These are phyloP conservation scores for Neurospora sp. DNA, from an alignment of 495 filamentous ascomycete genomes.

Conservation along the genomic window DNA sequence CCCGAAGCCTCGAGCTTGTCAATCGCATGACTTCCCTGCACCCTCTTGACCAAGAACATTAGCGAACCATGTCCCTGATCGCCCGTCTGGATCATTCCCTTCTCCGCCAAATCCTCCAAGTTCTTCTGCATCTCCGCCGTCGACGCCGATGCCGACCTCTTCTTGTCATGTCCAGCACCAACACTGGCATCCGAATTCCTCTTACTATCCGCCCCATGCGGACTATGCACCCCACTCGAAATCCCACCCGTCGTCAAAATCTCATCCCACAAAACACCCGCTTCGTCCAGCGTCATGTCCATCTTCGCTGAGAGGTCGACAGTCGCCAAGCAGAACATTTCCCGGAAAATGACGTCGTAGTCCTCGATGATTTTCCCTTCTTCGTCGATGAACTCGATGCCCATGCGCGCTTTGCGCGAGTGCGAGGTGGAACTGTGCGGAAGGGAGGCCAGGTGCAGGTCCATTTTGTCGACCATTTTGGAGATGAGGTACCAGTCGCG, in stretches of 20 bases:
- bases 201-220: slow-evolving; percentile 1
- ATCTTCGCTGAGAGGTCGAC: slow-evolving; percentile 58
- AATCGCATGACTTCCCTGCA: slow-evolving; percentile 44
- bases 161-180: neutral
- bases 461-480: slow-evolving; percentile 61
- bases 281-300: slow-evolving; percentile 47
- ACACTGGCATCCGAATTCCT: neutral
- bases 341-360: slow-evolving; percentile 73
- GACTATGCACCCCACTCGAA: neutral
- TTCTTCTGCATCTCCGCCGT: neutral
- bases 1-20: slow-evolving; percentile 58
- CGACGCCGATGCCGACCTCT: neutral
- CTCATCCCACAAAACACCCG: slow-evolving; percentile 71
- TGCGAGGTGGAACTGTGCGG: slow-evolving; percentile 16
- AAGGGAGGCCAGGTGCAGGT: slow-evolving; percentile 40
- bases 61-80: slow-evolving; percentile 56
- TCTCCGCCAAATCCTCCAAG: slow-evolving; percentile 15
- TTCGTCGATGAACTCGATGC: slow-evolving; percentile 26
- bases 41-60: slow-evolving; percentile 67
- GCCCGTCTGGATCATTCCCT: slow-evolving; percentile 20
- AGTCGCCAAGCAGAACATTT: slow-evolving; percentile 76
- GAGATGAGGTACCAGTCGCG: slow-evolving; percentile 62
- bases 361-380: slow-evolving; percentile 44
- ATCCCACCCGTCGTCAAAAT: slow-evolving; percentile 53
- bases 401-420: slow-evolving; percentile 12